Conservation (phyloP, 371 early-diverging fungal species). For the Mucor piriformis region DNA sequence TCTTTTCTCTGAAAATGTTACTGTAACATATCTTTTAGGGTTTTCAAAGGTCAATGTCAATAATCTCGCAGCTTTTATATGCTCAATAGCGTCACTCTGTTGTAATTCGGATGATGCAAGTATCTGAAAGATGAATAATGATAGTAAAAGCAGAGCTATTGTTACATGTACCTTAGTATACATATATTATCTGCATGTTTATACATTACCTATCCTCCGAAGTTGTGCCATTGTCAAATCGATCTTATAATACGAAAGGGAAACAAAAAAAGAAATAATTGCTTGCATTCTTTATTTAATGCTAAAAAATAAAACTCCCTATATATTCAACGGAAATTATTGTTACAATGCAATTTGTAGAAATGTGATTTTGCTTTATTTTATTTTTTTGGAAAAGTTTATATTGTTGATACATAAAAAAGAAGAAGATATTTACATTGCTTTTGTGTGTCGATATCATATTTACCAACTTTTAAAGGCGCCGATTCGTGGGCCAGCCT, state of each 20-base stretch:
- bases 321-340: neutral
- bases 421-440: neutral
- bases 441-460: neutral
- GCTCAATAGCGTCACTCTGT: neutral
- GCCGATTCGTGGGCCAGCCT: constrained; percentile 24
- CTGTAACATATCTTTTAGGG: neutral
- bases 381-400: neutral
- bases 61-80: neutral
- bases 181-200: too few species aligned
- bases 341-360: neutral
- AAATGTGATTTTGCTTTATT: neutral
- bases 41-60: neutral
- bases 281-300: neutral
- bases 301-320: neutral
- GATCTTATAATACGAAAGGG: too few species aligned
- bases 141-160: neutral
- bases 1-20: neutral
- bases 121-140: neutral
- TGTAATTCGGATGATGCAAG: neutral
- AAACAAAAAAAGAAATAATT: neutral
- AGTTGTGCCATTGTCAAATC: neutral
- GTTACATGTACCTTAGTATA: neutral
- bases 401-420: too few species aligned
- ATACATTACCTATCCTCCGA: neutral
- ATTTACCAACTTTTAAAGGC: constrained; percentile 11